Evolutionary conservation across 768 basidiomycete genomes (phyloP).

Genomic region (Suillus placidus): DNA sequence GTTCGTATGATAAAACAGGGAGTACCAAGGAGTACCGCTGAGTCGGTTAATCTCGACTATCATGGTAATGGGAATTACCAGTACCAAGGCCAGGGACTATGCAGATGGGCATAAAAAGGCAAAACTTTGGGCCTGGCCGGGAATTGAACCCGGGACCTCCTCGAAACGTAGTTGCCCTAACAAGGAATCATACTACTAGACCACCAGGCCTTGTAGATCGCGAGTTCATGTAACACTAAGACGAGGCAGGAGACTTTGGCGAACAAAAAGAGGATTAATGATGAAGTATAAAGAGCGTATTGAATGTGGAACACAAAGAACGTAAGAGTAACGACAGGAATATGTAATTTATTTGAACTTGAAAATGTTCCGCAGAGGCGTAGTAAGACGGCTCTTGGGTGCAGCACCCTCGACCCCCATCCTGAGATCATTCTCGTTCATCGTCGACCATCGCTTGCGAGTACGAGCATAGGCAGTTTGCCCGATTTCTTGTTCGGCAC

Average conservation of each 20-base stretch:
- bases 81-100: neutral
- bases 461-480: constrained; percentile 9
- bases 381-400: constrained; percentile 29
- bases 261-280: neutral
- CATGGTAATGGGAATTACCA: neutral
- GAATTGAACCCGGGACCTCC: constrained; percentile 85
- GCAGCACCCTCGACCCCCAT: constrained; percentile 28
- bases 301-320: constrained; percentile 2
- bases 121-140: constrained; percentile 59
- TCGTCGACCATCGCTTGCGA: constrained; percentile 19
- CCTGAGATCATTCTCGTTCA: constrained; percentile 23
- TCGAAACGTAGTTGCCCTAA: constrained; percentile 46
- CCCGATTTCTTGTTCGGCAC: constrained; percentile 21
- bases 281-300: neutral
- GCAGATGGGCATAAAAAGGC: neutral
- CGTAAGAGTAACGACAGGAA: neutral
- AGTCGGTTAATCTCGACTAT: neutral
- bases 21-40: neutral
- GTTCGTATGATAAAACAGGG: neutral
- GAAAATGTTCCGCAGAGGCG: constrained; percentile 35
- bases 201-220: constrained; percentile 36
- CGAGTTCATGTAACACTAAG: neutral
- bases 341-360: constrained; percentile 28
- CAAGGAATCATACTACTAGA: constrained; percentile 47
- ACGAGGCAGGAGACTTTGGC: neutral